Percentiles rank a stretch among this genome's conserved stretches.
These are phyloP conservation scores for Paracorniculantispora psalliotae DNA, from an alignment of 2,329 filamentous ascomycete genomes.

Conservation along the genomic window DNA sequence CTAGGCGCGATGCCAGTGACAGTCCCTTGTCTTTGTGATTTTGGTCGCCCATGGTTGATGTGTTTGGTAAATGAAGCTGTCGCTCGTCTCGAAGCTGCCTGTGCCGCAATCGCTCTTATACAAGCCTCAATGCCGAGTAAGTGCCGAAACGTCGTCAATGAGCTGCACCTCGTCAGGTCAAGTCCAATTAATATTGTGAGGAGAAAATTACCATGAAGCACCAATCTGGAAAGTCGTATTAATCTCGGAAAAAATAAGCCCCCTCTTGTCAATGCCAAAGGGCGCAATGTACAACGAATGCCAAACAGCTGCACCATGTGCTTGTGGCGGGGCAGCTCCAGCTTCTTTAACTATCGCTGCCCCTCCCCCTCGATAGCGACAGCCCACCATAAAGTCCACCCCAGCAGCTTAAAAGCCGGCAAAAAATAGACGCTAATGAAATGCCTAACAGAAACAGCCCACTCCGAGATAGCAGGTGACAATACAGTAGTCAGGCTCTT, in stretches of 20 bases:
- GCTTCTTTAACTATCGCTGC: not conserved
- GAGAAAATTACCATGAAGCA: not conserved
- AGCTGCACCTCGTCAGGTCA: not conserved
- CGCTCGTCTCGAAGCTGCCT: not conserved
- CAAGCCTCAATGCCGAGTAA: not conserved
- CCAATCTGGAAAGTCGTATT: not conserved
- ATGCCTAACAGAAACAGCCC: not conserved
- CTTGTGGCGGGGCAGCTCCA: not conserved
- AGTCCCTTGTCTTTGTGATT: slow-evolving; percentile 13
- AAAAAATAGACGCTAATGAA: not conserved
- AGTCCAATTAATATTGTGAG: not conserved
- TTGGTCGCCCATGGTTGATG: not conserved
- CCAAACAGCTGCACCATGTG: not conserved
- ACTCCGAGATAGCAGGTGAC: not conserved
- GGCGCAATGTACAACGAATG: not conserved
- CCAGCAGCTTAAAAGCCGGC: not conserved
- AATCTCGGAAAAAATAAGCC: not conserved
- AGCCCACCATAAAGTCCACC: not conserved
- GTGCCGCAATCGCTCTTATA: not conserved
- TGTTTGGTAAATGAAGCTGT: not conserved
- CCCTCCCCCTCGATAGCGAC: not conserved
- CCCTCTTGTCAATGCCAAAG: not conserved
- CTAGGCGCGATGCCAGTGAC: slow-evolving; percentile 62
- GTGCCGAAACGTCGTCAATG: not conserved
- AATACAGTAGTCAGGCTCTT: too few relatives aligned